phyloP scores from a whole-genome alignment of 306 rosid genomes.

The Heteromeles arbutifolia region DNA sequence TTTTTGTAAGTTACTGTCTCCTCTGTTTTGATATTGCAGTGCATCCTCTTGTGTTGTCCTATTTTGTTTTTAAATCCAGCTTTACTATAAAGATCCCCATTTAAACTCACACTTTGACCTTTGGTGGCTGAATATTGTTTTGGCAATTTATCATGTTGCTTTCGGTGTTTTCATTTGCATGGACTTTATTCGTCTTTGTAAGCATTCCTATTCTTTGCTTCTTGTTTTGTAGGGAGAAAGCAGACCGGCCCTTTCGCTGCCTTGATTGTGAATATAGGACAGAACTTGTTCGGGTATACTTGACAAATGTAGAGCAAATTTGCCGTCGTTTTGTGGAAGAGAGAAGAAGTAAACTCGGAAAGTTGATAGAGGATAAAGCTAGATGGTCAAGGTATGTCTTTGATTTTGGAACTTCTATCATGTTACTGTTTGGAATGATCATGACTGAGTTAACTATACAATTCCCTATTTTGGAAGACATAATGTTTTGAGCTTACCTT shows the following conservation, averaged over 20 bases:
- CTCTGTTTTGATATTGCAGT: neutral
- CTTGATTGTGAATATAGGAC: conserved; percentile 98
- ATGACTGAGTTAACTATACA: too few species aligned
- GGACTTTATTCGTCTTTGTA: conserved; percentile 14
- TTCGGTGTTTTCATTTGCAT: neutral
- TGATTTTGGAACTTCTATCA: conserved; percentile 6
- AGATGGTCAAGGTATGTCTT: conserved; percentile 87
- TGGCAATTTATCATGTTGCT: neutral
- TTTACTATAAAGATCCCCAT: neutral
- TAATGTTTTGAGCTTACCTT: neutral
- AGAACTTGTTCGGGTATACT: conserved; percentile 97
- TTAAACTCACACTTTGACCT: neutral
- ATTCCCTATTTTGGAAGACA: neutral
- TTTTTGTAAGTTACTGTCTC: neutral
- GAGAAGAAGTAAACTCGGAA: conserved; percentile 83
- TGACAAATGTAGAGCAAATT: conserved; percentile 94
- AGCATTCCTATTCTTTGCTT: conserved; percentile 16
- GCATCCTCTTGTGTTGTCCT: neutral
- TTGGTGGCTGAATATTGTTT: neutral
- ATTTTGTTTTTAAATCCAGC: neutral
- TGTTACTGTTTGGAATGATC: neutral
- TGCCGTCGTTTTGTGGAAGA: conserved; percentile 99
- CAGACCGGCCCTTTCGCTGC: conserved; percentile 94
- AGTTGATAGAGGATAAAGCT: conserved; percentile 88
- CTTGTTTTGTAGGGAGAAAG: conserved; percentile 74